A percentile compares a stretch with the other conserved stretches of the same genome.
phyloP scores from a whole-genome alignment of 805 yeast genomes.

The Candida glaebosa region DNA sequence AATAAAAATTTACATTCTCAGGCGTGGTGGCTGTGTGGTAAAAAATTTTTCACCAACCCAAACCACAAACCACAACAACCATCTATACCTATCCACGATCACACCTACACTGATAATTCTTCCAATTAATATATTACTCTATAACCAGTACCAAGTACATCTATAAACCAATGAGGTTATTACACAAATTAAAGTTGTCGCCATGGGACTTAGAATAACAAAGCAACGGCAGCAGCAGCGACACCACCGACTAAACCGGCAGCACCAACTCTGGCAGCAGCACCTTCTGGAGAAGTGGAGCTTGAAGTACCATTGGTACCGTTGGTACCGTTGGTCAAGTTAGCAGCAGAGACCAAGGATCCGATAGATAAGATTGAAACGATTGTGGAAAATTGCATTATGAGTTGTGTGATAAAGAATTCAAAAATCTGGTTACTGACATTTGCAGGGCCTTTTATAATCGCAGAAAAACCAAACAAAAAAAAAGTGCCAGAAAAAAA shows the following conservation, averaged over 20 bases:
- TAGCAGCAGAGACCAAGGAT: slow-evolving; percentile 35
- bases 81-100: no score
- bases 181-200: not conserved
- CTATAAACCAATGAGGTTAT: not conserved
- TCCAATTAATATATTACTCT: not conserved
- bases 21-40: no score
- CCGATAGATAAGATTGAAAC: slow-evolving; percentile 35
- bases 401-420: slow-evolving; percentile 5
- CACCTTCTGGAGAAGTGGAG: not conserved
- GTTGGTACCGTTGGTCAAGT: slow-evolving; percentile 22
- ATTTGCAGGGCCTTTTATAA: not conserved
- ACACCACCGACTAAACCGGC: slow-evolving; percentile 19
- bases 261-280: slow-evolving; percentile 2
- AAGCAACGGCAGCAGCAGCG: slow-evolving; percentile 35
- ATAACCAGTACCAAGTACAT: not conserved
- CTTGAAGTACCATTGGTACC: slow-evolving; percentile 8
- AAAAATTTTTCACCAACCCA: no score
- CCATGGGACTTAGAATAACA: slow-evolving; percentile 38
- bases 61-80: no score
- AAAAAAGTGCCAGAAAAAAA: not conserved
- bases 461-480: not conserved
- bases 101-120: no score
- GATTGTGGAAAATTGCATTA: slow-evolving; percentile 37
- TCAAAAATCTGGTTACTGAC: not conserved
- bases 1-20: no score